Evolutionary conservation across 2,329 filamentous ascomycete species (phyloP).

Genomic region (Talaromyces sp.): DNA sequence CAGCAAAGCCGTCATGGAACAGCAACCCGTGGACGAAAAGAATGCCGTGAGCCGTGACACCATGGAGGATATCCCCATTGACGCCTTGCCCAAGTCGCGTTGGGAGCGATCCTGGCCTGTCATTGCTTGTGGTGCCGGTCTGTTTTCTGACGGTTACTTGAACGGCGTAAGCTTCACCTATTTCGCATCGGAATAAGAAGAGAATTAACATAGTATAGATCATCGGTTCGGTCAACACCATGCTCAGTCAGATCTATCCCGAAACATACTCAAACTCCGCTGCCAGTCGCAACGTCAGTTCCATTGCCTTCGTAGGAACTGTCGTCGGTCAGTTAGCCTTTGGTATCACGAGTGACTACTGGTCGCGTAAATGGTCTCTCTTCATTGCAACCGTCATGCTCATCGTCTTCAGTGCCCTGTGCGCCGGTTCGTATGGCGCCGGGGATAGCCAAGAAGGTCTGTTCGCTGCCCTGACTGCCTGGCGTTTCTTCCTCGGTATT

Average conservation of each 20-base stretch:
- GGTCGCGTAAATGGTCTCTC: slow-evolving; percentile 78
- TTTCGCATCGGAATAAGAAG: background rate
- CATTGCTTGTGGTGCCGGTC: slow-evolving; percentile 82
- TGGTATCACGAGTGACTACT: slow-evolving; percentile 78
- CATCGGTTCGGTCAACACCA: slow-evolving; percentile 82
- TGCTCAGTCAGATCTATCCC: slow-evolving; percentile 68
- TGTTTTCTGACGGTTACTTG: slow-evolving; percentile 90
- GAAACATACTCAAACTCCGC: slow-evolving; percentile 65
- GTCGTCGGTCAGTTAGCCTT: slow-evolving; percentile 80
- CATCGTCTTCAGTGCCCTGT: slow-evolving; percentile 78
- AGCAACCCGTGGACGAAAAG: slow-evolving; percentile 18
- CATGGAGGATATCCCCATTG: slow-evolving; percentile 29
- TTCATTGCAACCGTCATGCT: slow-evolving; percentile 79
- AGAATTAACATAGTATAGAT: slow-evolving; percentile 50
- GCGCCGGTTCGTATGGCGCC: slow-evolving; percentile 72
- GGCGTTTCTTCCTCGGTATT: slow-evolving; percentile 77
- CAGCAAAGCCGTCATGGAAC: slow-evolving; percentile 20
- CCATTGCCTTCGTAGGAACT: slow-evolving; percentile 83
- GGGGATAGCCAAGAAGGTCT: slow-evolving; percentile 67
- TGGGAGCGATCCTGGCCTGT: slow-evolving; percentile 67
- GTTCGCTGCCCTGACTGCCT: slow-evolving; percentile 75
- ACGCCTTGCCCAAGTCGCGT: slow-evolving; percentile 35
- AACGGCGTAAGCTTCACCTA: slow-evolving; percentile 63
- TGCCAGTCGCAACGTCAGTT: slow-evolving; percentile 71
- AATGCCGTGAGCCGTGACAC: slow-evolving; percentile 17